Evolutionary conservation across 352 stramenopile species (phyloP).

Genomic region (Globisporangium polare): DNA sequence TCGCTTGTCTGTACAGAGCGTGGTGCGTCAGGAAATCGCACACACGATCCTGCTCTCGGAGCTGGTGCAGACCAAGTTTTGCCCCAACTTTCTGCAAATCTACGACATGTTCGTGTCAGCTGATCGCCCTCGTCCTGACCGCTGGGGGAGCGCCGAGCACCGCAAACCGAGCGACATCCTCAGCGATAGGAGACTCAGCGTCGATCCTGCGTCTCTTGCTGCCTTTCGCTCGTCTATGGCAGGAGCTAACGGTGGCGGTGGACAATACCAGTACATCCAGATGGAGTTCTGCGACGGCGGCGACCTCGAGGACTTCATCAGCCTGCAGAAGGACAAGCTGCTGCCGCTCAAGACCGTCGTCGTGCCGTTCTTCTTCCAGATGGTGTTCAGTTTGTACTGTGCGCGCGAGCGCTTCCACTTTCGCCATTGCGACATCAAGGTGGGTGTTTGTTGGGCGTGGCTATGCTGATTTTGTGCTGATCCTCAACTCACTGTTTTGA

Average conservation of each 20-base stretch:
- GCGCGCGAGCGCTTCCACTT: conserved; percentile 88
- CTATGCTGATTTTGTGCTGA: conserved; percentile 2
- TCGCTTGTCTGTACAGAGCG: conserved; percentile 27
- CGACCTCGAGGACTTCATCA: conserved; percentile 96
- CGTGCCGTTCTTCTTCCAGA: conserved; percentile 95
- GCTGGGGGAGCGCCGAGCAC: conserved; percentile 54
- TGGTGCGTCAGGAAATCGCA: conserved; percentile 93
- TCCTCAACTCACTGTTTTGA: not conserved
- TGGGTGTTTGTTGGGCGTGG: conserved; percentile 5
- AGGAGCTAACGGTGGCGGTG: conserved; percentile 11
- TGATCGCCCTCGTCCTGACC: conserved; percentile 42
- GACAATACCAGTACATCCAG: conserved; percentile 94
- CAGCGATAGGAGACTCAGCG: conserved; percentile 21
- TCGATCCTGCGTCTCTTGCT: conserved; percentile 11
- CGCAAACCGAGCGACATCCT: conserved; percentile 70
- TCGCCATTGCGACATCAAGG: conserved; percentile 98
- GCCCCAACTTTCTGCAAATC: conserved; percentile 94
- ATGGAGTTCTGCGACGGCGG: conserved; percentile 98
- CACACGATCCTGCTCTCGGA: conserved; percentile 92
- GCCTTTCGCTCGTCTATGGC: not conserved
- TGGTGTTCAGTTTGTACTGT: conserved; percentile 94
- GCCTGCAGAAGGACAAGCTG: conserved; percentile 65
- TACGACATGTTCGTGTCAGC: conserved; percentile 90
- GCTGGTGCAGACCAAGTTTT: conserved; percentile 81
- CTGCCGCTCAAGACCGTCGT: conserved; percentile 50